These are phyloP conservation scores for Tylopilus felleus DNA, from an alignment of 768 basidiomycete species.

Conservation along the genomic window DNA sequence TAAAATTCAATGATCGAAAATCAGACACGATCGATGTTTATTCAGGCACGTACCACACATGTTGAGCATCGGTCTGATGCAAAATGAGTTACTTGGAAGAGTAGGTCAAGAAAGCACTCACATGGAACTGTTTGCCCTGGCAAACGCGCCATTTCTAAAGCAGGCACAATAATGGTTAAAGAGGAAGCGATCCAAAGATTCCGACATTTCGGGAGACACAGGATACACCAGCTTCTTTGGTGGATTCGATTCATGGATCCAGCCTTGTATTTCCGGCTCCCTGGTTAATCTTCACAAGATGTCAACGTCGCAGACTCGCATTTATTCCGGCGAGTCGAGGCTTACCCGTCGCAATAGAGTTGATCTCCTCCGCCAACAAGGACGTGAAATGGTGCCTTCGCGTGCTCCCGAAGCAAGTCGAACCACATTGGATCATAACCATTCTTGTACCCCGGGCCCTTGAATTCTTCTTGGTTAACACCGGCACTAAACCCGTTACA, in stretches of 20 bases:
- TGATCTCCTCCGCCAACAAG: constrained; percentile 95
- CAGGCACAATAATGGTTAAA: constrained; percentile 89
- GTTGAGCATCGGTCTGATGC: constrained; percentile 79
- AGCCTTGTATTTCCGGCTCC: constrained; percentile 86
- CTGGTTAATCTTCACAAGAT: constrained; percentile 56
- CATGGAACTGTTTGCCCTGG: constrained; percentile 87
- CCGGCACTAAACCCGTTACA: constrained; percentile 90
- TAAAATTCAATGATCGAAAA: constrained; percentile 23
- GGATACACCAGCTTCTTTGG: constrained; percentile 55
- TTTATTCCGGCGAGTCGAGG: not conserved
- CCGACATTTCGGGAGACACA: constrained; percentile 67
- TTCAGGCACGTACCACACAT: constrained; percentile 61
- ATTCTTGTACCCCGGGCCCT: constrained; percentile 71
- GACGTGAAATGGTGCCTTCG: constrained; percentile 78
- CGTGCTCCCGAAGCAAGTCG: constrained; percentile 84
- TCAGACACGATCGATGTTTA: not conserved
- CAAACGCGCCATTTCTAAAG: constrained; percentile 88
- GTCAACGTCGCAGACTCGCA: constrained; percentile 1
- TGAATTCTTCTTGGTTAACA: constrained; percentile 84
- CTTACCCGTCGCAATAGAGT: constrained; percentile 79
- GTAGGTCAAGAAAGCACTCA: constrained; percentile 36
- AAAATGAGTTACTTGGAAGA: not conserved
- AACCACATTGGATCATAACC: constrained; percentile 93
- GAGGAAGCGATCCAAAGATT: constrained; percentile 81
- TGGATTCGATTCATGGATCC: constrained; percentile 62